Conservation (phyloP, 192 early-diverging fungal genomes). For the Coemansia sp. region DNA sequence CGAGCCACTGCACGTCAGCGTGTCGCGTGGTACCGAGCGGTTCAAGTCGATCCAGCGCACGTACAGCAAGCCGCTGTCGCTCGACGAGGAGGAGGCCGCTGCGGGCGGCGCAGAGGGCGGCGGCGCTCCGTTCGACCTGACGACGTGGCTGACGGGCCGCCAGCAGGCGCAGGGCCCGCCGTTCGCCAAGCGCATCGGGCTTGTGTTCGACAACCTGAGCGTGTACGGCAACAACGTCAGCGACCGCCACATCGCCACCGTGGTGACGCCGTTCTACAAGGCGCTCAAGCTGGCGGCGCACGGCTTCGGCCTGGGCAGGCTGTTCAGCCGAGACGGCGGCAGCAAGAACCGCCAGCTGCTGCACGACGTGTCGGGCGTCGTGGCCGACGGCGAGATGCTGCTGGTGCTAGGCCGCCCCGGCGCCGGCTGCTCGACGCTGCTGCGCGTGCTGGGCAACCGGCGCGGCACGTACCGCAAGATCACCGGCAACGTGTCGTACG, state of each 20-base stretch:
- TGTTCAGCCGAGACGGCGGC: slow-evolving; percentile 5
- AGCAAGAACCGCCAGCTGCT: slow-evolving; percentile 48
- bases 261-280: slow-evolving; percentile 42
- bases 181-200: slow-evolving; percentile 45
- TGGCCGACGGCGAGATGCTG: slow-evolving; percentile 69
- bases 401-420: slow-evolving; percentile 69
- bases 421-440: slow-evolving; percentile 64
- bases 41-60: slow-evolving; percentile 47
- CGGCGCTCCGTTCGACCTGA: slow-evolving; percentile 23
- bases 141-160: slow-evolving; percentile 29
- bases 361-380: slow-evolving; percentile 60
- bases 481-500: slow-evolving; percentile 59
- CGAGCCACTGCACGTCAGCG: slow-evolving; percentile 47
- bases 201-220: slow-evolving; percentile 34
- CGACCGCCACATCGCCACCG: slow-evolving; percentile 39
- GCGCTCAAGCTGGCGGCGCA: slow-evolving; percentile 14
- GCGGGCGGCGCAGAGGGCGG: slow-evolving; percentile 1
- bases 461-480: slow-evolving; percentile 57
- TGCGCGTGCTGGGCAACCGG: slow-evolving; percentile 62
- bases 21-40: slow-evolving; percentile 26
- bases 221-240: slow-evolving; percentile 38
- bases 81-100: slow-evolving; percentile 29
- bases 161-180: slow-evolving; percentile 20
- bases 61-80: slow-evolving; percentile 28
- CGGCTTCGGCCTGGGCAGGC: slow-evolving; percentile 24